Evolutionary conservation across 148 eudicot species (phyloP).

Genomic region (Rhododendron griersonianum): DNA sequence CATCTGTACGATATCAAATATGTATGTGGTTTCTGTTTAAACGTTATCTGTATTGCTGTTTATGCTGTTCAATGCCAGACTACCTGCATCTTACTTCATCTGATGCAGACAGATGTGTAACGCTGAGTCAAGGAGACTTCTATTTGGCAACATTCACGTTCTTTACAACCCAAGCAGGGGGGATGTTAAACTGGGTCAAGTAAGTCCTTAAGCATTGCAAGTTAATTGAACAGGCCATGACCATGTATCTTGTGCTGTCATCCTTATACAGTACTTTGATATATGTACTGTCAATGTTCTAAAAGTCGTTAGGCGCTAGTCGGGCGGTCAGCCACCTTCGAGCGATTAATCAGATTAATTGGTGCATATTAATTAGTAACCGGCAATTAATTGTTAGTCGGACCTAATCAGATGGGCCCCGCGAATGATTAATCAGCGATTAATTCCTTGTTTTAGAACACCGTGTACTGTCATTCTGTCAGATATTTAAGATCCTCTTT

Average conservation of each 20-base stretch:
- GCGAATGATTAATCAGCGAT: too few relatives aligned
- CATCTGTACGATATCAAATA: not conserved
- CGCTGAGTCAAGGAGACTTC: constrained; percentile 16
- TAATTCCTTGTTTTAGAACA: too few relatives aligned
- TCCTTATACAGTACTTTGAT: not conserved
- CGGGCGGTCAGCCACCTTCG: too few relatives aligned
- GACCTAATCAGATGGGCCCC: too few relatives aligned
- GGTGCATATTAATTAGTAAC: too few relatives aligned
- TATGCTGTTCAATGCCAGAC: constrained; percentile 10
- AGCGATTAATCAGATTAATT: too few relatives aligned
- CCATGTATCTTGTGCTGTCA: not conserved
- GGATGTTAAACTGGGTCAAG: constrained; percentile 36
- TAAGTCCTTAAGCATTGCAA: constrained; percentile 14
- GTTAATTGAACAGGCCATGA: not conserved
- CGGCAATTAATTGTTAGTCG: too few relatives aligned
- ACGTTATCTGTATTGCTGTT: not conserved
- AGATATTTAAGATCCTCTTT: too few relatives aligned
- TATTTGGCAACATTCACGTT: constrained; percentile 33
- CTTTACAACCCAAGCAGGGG: constrained; percentile 31
- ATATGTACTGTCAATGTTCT: not conserved
- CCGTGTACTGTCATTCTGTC: not conserved
- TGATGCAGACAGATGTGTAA: constrained; percentile 29
- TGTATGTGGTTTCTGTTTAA: not conserved
- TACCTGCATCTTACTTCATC: constrained; percentile 16
- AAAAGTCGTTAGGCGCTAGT: too few relatives aligned